Percentiles rank a stretch among this genome's conserved stretches.
phyloP scores from a whole-genome alignment of 2,329 filamentous ascomycete genomes.

The Fusarium subtropicale region DNA sequence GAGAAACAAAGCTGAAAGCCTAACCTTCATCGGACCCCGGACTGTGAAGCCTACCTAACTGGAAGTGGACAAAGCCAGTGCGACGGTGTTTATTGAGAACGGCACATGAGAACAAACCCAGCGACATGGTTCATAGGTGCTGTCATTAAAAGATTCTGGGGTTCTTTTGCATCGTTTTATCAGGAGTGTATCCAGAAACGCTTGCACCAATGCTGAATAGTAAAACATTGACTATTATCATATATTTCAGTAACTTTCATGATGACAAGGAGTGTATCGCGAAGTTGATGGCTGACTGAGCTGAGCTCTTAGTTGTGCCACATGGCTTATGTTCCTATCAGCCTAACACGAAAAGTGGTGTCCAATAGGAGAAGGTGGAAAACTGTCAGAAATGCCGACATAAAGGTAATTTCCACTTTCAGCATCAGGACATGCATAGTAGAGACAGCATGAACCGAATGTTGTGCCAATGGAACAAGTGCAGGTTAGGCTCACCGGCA shows the following conservation, averaged over 20 bases:
- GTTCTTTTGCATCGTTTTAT: not conserved
- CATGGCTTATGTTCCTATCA: not conserved
- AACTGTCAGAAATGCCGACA: not conserved
- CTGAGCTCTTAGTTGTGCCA: not conserved
- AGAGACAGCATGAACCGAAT: not conserved
- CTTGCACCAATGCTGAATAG: not conserved
- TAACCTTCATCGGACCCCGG: not conserved
- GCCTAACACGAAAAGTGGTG: not conserved
- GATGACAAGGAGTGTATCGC: not conserved
- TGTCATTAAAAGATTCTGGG: not conserved
- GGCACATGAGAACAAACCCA: too few relatives aligned
- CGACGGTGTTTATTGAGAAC: not conserved
- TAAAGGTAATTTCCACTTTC: not conserved
- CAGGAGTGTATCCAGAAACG: not conserved
- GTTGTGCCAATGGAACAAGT: conserved; percentile 22
- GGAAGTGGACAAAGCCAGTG: not conserved
- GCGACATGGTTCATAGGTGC: not conserved
- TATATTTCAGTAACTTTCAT: not conserved
- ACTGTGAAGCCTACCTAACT: not conserved
- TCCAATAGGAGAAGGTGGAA: not conserved
- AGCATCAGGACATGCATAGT: not conserved
- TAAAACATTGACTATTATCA: not conserved
- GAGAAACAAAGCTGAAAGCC: not conserved
- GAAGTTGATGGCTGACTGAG: not conserved
- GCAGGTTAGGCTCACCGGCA: conserved; percentile 32